Conservation (phyloP, 2,329 filamentous ascomycete genomes). For the Orbilia javanica region DNA sequence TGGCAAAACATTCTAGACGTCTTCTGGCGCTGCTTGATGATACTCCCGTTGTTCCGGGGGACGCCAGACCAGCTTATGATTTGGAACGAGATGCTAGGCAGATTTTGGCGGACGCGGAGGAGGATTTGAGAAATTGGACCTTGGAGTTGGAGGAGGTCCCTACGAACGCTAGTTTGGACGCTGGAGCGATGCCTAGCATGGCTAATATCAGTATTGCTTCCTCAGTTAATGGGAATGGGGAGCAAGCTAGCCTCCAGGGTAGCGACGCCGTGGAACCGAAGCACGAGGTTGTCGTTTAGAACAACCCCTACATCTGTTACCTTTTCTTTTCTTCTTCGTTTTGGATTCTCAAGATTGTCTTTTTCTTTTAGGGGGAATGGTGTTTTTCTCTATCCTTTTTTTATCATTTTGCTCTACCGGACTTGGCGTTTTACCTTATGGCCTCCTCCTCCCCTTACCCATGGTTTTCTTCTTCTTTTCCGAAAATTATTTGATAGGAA, state of each 20-base stretch:
- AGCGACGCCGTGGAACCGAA: constrained; percentile 22
- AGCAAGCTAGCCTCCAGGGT: constrained; percentile 8
- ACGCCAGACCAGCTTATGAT: constrained; percentile 77
- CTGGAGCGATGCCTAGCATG: constrained; percentile 64
- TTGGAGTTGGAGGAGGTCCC: constrained; percentile 71
- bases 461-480: neutral
- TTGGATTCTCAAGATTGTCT: neutral
- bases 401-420: neutral
- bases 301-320: no score
- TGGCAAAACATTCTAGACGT: constrained; percentile 89
- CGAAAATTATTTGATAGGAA: constrained; percentile 1
- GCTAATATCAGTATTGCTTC: constrained; percentile 13
- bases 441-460: neutral
- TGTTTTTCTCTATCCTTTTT: neutral
- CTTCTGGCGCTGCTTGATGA: constrained; percentile 89
- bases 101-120: constrained; percentile 91
- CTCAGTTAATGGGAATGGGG: neutral
- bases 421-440: neutral
- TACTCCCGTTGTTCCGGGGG: constrained; percentile 87
- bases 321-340: neutral
- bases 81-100: constrained; percentile 78
- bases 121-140: constrained; percentile 83
- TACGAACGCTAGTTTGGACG: constrained; percentile 68
- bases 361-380: neutral
- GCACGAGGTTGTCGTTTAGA: constrained; percentile 46